Evolutionary conservation across 192 early-diverging fungal species (phyloP).

Genomic region (Physocladia obscura): DNA sequence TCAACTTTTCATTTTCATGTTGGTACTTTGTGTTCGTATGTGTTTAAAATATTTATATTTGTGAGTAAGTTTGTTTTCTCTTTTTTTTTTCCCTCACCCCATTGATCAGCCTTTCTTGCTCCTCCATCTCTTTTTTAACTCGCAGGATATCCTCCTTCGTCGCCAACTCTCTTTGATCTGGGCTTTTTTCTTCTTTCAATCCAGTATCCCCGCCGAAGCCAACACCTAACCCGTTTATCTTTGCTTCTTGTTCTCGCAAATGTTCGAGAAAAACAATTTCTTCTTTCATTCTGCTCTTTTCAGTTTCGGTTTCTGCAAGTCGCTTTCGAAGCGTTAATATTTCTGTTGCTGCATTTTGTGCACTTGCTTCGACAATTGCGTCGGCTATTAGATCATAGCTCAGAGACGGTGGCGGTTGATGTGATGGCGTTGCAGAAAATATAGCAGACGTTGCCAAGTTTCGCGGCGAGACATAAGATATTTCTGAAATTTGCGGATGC

Average conservation of each 20-base stretch:
- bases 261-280: conserved; percentile 27
- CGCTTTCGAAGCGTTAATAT: background rate
- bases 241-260: conserved; percentile 26
- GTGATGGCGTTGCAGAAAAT: background rate
- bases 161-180: too few relatives aligned
- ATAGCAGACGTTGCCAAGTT: background rate
- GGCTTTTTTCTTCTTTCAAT: background rate
- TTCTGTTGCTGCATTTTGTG: background rate
- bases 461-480: background rate
- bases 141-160: conserved; percentile 19
- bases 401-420: background rate
- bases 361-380: background rate
- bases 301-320: background rate
- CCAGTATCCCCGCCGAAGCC: background rate
- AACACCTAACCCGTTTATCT: background rate
- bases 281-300: conserved; percentile 7
- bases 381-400: too few relatives aligned
- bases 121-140: conserved; percentile 24
- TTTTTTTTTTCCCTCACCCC: too few relatives aligned
- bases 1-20: conserved; percentile 35
- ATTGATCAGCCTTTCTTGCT: conserved; percentile 29
- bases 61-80: too few relatives aligned
- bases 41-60: background rate
- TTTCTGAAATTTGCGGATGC: background rate
- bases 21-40: conserved; percentile 12